Percentiles rank a stretch among this genome's conserved stretches.
Evolutionary conservation across 2,329 filamentous ascomycete species (phyloP).

Genomic region (Cercospora beticola): DNA sequence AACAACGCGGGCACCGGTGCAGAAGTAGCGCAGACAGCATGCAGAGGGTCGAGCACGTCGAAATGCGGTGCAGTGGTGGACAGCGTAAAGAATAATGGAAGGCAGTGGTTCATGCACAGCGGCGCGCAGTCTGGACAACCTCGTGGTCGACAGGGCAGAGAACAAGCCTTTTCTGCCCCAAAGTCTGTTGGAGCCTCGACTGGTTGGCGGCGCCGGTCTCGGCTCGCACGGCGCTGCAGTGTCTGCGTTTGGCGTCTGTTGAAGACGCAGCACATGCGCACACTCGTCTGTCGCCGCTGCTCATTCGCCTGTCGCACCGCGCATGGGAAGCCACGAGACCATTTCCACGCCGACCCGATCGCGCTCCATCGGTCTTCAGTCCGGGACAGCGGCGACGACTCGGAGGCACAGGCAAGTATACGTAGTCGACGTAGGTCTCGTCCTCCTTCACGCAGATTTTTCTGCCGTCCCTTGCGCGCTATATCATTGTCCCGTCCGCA

Average conservation of each 20-base stretch:
- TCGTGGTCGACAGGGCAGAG: background rate
- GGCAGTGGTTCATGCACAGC: background rate
- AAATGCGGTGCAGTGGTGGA: background rate
- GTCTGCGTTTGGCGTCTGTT: background rate
- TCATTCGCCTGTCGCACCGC: background rate
- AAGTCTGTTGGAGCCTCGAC: background rate
- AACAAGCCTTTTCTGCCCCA: background rate
- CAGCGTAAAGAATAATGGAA: background rate
- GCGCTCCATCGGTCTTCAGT: background rate
- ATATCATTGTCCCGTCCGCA: background rate
- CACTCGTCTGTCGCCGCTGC: background rate
- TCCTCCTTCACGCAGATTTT: background rate
- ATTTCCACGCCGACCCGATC: background rate
- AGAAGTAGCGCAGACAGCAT: background rate
- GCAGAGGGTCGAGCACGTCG: background rate
- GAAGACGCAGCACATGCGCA: background rate
- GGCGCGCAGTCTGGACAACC: background rate
- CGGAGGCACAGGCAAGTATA: background rate
- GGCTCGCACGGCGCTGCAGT: background rate
- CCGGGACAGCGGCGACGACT: background rate
- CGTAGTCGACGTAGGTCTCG: background rate
- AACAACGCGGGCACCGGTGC: background rate
- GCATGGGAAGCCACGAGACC: background rate
- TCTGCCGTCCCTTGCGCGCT: background rate
- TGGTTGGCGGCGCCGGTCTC: background rate